phyloP scores from a whole-genome alignment of 768 basidiomycete genomes.

The Astraeus odoratus region DNA sequence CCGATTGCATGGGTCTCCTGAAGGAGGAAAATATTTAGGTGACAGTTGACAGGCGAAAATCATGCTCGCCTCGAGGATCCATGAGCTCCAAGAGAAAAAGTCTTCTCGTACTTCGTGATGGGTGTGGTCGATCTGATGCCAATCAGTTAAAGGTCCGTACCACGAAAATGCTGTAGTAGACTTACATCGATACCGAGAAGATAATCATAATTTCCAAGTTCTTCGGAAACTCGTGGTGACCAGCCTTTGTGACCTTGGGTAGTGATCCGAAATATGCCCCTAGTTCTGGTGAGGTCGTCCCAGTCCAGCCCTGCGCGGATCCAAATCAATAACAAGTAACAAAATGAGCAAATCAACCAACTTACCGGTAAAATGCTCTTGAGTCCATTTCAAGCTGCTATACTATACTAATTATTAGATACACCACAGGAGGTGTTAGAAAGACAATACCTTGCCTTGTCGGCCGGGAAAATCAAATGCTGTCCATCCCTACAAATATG shows the following conservation, averaged over 20 bases:
- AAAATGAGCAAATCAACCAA: background rate
- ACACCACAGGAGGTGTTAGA: background rate
- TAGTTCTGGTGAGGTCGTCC: slow-evolving; percentile 60
- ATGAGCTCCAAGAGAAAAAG: slow-evolving; percentile 68
- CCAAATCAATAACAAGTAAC: background rate
- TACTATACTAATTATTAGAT: slow-evolving; percentile 39
- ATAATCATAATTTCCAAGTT: slow-evolving; percentile 87
- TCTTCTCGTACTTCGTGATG: slow-evolving; percentile 78
- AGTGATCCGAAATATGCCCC: slow-evolving; percentile 67
- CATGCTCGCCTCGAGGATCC: slow-evolving; percentile 52
- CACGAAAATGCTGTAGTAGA: slow-evolving; percentile 4
- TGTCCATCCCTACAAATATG: slow-evolving; percentile 64
- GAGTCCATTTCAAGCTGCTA: slow-evolving; percentile 63
- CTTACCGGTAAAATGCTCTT: slow-evolving; percentile 74
- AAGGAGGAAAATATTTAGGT: background rate
- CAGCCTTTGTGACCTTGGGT: slow-evolving; percentile 66
- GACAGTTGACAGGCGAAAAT: background rate
- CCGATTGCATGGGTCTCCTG: slow-evolving; percentile 67
- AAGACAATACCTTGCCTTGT: slow-evolving; percentile 50
- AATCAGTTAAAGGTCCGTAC: slow-evolving; percentile 4
- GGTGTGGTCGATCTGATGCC: slow-evolving; percentile 66
- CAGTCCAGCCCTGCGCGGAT: slow-evolving; percentile 64
- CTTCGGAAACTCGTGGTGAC: slow-evolving; percentile 73
- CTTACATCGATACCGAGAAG: slow-evolving; percentile 68
- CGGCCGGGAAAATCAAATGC: slow-evolving; percentile 78